A percentile compares a stretch with the other conserved stretches of the same genome.
These are phyloP conservation scores for Podospora pseudoanserina DNA, from an alignment of 495 filamentous ascomycete species.

Conservation along the genomic window DNA sequence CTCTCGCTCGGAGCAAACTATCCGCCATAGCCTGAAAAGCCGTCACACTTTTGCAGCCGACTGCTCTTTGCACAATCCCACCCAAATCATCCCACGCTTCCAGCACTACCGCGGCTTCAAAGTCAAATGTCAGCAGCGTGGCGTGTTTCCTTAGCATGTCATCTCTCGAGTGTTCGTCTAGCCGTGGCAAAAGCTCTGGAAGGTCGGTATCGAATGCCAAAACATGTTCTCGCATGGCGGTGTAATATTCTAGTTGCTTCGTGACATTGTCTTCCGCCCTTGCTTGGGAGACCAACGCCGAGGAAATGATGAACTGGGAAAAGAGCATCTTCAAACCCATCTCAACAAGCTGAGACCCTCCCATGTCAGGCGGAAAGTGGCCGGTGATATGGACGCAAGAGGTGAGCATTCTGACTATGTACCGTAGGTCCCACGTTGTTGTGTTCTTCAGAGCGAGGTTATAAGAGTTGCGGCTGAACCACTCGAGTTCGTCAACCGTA, in stretches of 20 bases:
- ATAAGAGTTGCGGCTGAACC: conserved; percentile 78
- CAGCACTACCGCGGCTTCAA: conserved; percentile 67
- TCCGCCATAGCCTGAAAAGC: conserved; percentile 57
- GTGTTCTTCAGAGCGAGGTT: conserved; percentile 64
- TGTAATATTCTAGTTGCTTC: conserved; percentile 57
- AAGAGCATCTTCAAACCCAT: conserved; percentile 58
- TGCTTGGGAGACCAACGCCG: conserved; percentile 57
- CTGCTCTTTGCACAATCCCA: conserved; percentile 55
- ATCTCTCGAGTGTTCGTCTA: conserved; percentile 42
- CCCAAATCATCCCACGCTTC: conserved; percentile 65
- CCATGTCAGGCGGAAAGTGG: conserved; percentile 53
- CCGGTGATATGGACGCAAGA: conserved; percentile 60
- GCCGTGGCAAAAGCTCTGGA: conserved; percentile 32
- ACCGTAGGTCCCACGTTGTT: conserved; percentile 49
- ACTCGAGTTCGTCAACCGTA: conserved; percentile 63
- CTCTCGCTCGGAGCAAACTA: conserved; percentile 53
- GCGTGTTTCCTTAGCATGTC: conserved; percentile 61
- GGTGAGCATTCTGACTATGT: conserved; percentile 54
- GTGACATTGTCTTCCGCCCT: conserved; percentile 61
- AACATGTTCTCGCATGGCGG: conserved; percentile 53
- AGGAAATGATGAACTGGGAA: conserved; percentile 64
- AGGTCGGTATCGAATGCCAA: conserved; percentile 49
- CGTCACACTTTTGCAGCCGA: conserved; percentile 33
- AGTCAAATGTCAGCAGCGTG: conserved; percentile 64
- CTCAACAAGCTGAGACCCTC: conserved; percentile 37